Base-by-base conservation (phyloP, 805 yeast species). In the Cyberlindnera nakhonratchasimensis region DNA sequence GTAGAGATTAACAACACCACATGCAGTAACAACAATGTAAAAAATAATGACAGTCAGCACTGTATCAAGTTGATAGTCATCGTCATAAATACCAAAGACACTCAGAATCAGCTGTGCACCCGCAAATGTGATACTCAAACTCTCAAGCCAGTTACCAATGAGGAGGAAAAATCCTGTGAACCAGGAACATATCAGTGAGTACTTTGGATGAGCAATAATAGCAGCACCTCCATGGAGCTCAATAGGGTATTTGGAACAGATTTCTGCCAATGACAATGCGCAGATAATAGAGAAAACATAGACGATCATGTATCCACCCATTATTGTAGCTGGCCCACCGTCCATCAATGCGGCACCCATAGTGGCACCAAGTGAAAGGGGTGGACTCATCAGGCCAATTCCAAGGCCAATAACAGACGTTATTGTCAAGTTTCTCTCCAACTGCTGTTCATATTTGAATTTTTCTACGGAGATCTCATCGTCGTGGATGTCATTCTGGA, bases 321-420 rank as follows among this genome's bases (percentile, higher is more conserved):
- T 65, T 32, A 86, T 80, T 0, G 93, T 82, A 12, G 79, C 79
- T 39, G 83, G 82, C 1, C 89, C 88, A 8, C 95, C 95, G 61
- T 84, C 86, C 9, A 79, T 71, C 40, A 86, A 64, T 3, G 86
- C 83, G 23, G 82, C 80, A 55, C 82, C 78, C 58, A 86, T 68
- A 1, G 89, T 83, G 3, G 87, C 78, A 9, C 88, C 78, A 52
- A 86, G 72, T 1, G 91, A 89, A 52, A 84, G 72, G 0, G 90
- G 91, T 0, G 87, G 90, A 31, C 87, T 86, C 90, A 86, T 83
- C 24, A 86, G 64, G 1, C 89, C 79, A 58, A 86, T 84, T 0
- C 93, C 91, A 19, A 86, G 65, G 4, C 93, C 95, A 18, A 86
- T 75, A 34, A 86, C 77, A 0, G 90, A 81, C 1, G 79, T 67